Base-by-base conservation (phyloP, 768 basidiomycete genomes). In the Lactifluus rugatus region DNA sequence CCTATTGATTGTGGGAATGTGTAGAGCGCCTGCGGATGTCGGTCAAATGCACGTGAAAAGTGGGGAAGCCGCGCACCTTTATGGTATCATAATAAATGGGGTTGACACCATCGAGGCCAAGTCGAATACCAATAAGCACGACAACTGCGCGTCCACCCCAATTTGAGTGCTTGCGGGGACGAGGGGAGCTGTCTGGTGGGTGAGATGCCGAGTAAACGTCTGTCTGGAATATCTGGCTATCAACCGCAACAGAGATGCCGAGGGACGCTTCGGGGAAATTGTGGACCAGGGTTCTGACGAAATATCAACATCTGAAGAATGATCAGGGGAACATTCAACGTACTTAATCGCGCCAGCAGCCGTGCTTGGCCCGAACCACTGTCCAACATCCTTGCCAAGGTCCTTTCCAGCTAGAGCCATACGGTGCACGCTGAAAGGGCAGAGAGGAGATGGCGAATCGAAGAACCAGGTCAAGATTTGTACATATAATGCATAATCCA, bases 331-430 rank as follows among this genome's bases (percentile, higher is more conserved):
- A 32, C 19, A 39, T 10, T 25, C 21, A 11, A 50, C 67, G 48
- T 67, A 91, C 88, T 88, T 92, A 73, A 98, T 88, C 11, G 93
- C 94, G 37, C 94, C 93, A 8, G 94, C 93, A n/a, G 95, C 96
- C 0, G 90, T 93, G 67, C 90, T 94, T 0, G 95, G 95, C 0
- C 95, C 95, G 66, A 98, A 98, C 95, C 95, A 98, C 70, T 93
- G 88, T 1, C 95, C 95, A 0, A 97, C 88, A 63, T 93, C 90
- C 61, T 90, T 97, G 13, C 95, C 95, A 1, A 97, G 79, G 65
- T 93, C 87, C 68, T 97, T 94, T 0, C 95, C 95, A 0, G 93
- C 87, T 21, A 93, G 75, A 0, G 94, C 94, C 87, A 99, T 96
- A 48, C 92, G 81, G 71, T 99, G 95, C 7, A 99, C 90, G 63